A percentile compares a stretch with the other conserved stretches of the same genome.
Conservation (phyloP, 2,329 filamentous ascomycete species). For the Alternaria incomplexa region DNA sequence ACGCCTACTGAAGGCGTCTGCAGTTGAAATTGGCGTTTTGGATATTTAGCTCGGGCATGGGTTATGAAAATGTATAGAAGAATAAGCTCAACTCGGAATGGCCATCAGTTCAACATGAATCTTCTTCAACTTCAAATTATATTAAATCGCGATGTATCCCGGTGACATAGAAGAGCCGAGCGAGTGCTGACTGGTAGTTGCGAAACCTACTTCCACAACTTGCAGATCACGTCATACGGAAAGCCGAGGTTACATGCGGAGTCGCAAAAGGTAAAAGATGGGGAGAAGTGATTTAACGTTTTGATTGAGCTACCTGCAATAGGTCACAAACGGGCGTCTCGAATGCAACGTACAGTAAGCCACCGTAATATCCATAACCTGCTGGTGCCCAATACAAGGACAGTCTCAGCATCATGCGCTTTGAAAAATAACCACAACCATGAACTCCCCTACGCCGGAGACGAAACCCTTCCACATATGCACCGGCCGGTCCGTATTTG, state of each 20-base stretch:
- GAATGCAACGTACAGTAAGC: constrained; percentile 5
- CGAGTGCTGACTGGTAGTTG: background rate
- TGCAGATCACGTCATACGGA: constrained; percentile 6
- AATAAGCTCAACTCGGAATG: constrained; percentile 1
- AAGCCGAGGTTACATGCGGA: constrained; percentile 1
- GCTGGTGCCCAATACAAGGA: background rate
- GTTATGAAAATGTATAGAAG: background rate
- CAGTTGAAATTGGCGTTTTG: background rate
- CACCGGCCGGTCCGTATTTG: constrained; percentile 1
- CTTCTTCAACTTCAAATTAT: background rate
- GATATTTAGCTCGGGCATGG: background rate
- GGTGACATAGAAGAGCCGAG: background rate
- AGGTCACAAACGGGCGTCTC: constrained; percentile 1
- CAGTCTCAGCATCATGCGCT: constrained; percentile 5
- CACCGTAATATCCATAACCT: constrained; percentile 2
- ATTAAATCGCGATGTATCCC: background rate
- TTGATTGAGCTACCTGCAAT: constrained; percentile 8
- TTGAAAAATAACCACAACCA: constrained; percentile 7
- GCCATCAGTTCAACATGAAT: background rate
- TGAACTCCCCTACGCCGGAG: constrained; percentile 18
- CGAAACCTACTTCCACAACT: background rate
- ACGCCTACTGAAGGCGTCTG: background rate
- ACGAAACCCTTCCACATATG: constrained; percentile 4
- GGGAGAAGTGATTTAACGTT: background rate
- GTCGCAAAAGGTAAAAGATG: background rate